Evolutionary conservation across 371 early-diverging fungal genomes (phyloP), one percentile per base, ranked within the genome.

Genomic region (Cokeromyces recurvatus): DNA sequence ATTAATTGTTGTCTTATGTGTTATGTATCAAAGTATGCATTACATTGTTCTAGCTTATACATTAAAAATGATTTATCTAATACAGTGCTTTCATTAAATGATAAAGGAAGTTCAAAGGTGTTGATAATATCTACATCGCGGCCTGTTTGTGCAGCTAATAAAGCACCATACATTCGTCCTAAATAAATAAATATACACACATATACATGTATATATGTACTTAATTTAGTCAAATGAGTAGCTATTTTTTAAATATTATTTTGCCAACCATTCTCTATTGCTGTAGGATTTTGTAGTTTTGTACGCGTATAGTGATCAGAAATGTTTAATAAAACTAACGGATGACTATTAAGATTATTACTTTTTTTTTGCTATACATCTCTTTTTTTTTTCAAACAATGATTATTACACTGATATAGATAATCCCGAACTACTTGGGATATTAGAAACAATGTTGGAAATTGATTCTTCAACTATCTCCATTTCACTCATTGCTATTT

Each of bases 221-320:
- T n/a, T n/a, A n/a, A n/a, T n/a, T n/a, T n/a, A n/a, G n/a, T n/a
- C 29, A 7, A 27, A 27, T 27, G 11, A 27, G 29, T 27, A 27
- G 29, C n/a, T n/a, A n/a, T n/a, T n/a, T n/a, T n/a, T n/a, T n/a
- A n/a, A n/a, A n/a, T n/a, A n/a, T n/a, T n/a, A n/a, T n/a, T n/a
- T n/a, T n/a, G n/a, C n/a, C n/a, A n/a, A n/a, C n/a, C n/a, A 52
- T 66, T 63, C 32, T 69, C 58, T 21, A 58, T 62, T 32, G 42
- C 51, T 11, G 53, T 55, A n/a, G 71, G 68, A 32, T 62, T 58
- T 60, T 90, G 89, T 50, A 85, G 56, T 44, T 75, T 76, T 11
- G 71, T 73, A 23, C 92, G 81, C 32, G 89, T 90, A 61, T 73
- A 86, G 45, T 92, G 93, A 58, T 92, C 93, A 9, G 91, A 90